Conservation (phyloP, 2,329 filamentous ascomycete genomes). For the Xylariales sp. region DNA sequence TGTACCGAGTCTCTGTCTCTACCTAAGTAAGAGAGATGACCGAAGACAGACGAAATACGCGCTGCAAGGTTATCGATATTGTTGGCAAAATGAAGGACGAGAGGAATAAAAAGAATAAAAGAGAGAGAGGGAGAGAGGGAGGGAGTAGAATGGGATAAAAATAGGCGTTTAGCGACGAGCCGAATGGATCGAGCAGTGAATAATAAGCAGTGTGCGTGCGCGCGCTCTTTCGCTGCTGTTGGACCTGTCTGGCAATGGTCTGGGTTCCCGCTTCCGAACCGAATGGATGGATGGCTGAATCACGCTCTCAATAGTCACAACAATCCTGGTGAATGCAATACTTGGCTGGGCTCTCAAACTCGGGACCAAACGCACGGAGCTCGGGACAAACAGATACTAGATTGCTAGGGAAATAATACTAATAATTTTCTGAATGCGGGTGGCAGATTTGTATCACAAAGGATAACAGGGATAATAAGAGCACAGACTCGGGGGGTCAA, state of each 20-base stretch:
- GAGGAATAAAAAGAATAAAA: neutral
- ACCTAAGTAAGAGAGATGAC: neutral
- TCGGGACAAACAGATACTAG: conserved; percentile 34
- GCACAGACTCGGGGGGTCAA: conserved; percentile 7
- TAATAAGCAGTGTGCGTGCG: conserved; percentile 18
- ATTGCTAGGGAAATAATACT: conserved; percentile 25
- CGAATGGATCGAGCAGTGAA: conserved; percentile 7
- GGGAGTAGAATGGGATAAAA: neutral
- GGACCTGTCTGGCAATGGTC: conserved; percentile 6
- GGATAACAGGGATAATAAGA: conserved; percentile 24
- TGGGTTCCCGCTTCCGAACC: conserved; percentile 31
- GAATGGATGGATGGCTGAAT: conserved; percentile 39
- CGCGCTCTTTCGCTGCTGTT: conserved; percentile 20
- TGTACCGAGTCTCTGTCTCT: too few species aligned
- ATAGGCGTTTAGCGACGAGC: conserved; percentile 5
- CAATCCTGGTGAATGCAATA: conserved; percentile 31
- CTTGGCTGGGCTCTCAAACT: conserved; percentile 29
- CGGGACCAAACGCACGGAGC: conserved; percentile 33
- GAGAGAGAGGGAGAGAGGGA: neutral
- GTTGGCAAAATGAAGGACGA: conserved; percentile 3
- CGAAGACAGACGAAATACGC: neutral
- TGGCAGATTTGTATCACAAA: conserved; percentile 33
- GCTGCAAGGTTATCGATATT: conserved; percentile 16
- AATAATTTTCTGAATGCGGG: conserved; percentile 30
- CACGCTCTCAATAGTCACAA: conserved; percentile 39